These are phyloP conservation scores for Auricularia sp. DNA, from an alignment of 768 basidiomycete genomes.

Conservation along the genomic window DNA sequence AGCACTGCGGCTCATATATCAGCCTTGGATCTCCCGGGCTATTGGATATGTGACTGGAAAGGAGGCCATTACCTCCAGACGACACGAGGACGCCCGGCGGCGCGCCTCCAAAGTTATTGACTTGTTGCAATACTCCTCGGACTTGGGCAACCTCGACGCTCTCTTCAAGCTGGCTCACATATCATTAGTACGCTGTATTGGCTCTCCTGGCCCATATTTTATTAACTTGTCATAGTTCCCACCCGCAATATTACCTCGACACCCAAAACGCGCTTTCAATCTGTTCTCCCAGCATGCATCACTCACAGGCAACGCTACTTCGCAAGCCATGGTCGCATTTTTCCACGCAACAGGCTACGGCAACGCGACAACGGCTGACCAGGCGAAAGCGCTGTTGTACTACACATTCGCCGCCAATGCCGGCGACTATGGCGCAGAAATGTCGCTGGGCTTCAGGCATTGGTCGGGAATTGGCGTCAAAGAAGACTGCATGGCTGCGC, in stretches of 20 bases:
- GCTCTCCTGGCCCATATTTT: constrained; percentile 7
- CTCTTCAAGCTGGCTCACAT: constrained; percentile 57
- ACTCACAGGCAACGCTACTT: constrained; percentile 71
- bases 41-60: constrained; percentile 32
- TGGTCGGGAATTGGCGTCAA: constrained; percentile 92
- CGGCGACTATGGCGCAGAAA: constrained; percentile 78
- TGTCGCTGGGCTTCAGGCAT: constrained; percentile 87
- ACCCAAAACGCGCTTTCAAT: constrained; percentile 55
- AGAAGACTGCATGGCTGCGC: constrained; percentile 75
- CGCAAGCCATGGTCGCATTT: constrained; percentile 80
- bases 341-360: constrained; percentile 79
- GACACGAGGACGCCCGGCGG: constrained; percentile 46
- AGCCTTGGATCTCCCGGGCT: constrained; percentile 40
- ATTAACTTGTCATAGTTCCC: constrained; percentile 19
- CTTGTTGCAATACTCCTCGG: constrained; percentile 69
- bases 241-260: constrained; percentile 35
- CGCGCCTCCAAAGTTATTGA: constrained; percentile 78
- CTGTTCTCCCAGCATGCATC: constrained; percentile 55
- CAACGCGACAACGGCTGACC: constrained; percentile 37
- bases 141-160: constrained; percentile 68
- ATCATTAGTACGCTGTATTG: constrained; percentile 45
- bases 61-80: constrained; percentile 21
- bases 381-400: constrained; percentile 79
- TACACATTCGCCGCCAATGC: constrained; percentile 91
- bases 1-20: constrained; percentile 51